Percentiles rank a stretch among this genome's conserved stretches.
Conservation (phyloP, 2,329 filamentous ascomycete genomes). For the Cadophora luteo-olivacea region DNA sequence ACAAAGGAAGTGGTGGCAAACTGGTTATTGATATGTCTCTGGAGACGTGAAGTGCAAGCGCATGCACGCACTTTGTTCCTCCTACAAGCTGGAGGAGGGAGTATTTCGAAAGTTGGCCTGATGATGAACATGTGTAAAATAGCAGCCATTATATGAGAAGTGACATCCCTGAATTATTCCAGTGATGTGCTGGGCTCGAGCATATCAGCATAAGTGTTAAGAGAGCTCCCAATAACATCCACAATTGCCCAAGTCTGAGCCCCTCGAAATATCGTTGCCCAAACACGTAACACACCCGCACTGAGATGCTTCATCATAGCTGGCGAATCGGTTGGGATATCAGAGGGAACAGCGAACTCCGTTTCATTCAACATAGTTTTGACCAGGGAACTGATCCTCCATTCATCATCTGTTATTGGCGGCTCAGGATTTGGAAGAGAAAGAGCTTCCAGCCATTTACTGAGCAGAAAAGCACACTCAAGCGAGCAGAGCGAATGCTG, state of each 20-base stretch:
- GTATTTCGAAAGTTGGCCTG: background rate
- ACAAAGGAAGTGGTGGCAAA: conserved; percentile 52
- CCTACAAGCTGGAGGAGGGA: background rate
- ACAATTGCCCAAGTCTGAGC: conserved; percentile 27
- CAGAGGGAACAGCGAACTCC: conserved; percentile 54
- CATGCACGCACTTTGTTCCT: background rate
- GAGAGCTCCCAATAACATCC: conserved; percentile 23
- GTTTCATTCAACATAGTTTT: conserved; percentile 69
- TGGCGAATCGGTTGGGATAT: conserved; percentile 20
- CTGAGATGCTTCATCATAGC: conserved; percentile 18
- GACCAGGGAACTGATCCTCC: conserved; percentile 56
- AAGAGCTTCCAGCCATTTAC: conserved; percentile 30
- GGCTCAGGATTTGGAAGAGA: conserved; percentile 19
- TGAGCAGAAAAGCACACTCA: conserved; percentile 64
- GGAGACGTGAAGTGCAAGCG: background rate
- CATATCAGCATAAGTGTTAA: conserved; percentile 27
- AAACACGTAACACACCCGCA: conserved; percentile 21
- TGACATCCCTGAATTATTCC: background rate
- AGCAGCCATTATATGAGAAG: background rate
- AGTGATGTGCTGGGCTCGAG: conserved; percentile 36
- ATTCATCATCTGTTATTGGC: conserved; percentile 45
- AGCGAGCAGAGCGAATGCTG: conserved; percentile 68
- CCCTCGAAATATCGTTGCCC: conserved; percentile 25
- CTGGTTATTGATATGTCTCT: conserved; percentile 48
- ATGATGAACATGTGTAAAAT: background rate